These are phyloP conservation scores for Testicularia cyperi DNA, from an alignment of 1,284 basidiomycete species.

Conservation along the genomic window DNA sequence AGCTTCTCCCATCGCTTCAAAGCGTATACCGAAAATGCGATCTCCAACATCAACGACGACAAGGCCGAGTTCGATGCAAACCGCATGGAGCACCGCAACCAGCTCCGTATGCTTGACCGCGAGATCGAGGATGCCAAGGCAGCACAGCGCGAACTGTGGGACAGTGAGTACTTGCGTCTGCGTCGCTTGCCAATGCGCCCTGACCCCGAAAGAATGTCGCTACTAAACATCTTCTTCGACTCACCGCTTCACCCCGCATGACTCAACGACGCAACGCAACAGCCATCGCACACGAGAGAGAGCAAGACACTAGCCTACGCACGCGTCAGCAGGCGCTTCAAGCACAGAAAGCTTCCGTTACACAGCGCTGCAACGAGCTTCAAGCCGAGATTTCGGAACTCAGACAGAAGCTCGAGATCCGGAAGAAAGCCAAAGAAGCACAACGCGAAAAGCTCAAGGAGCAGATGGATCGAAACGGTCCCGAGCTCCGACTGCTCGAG, in stretches of 20 bases:
- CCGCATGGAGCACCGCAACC: constrained; percentile 36
- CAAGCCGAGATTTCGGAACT: constrained; percentile 44
- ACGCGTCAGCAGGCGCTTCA: constrained; percentile 36
- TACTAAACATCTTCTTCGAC: too few relatives aligned
- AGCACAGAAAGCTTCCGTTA: constrained; percentile 40
- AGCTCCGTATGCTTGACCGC: constrained; percentile 34
- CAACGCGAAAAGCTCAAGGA: constrained; percentile 31
- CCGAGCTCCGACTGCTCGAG: constrained; percentile 43
- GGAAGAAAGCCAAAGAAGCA: constrained; percentile 33
- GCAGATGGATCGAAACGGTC: constrained; percentile 44
- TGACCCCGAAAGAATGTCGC: too few relatives aligned
- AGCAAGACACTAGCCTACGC: constrained; percentile 41
- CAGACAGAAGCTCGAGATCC: constrained; percentile 33
- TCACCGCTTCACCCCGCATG: background rate
- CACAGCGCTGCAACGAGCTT: constrained; percentile 36
- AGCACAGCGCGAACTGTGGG: constrained; percentile 45
- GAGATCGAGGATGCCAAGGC: constrained; percentile 46
- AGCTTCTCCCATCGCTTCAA: constrained; percentile 42
- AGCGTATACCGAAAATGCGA: constrained; percentile 42
- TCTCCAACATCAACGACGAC: constrained; percentile 43
- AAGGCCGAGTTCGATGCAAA: constrained; percentile 42
- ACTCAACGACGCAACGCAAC: background rate
- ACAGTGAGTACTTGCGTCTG: constrained; percentile 15
- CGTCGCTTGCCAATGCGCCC: too few relatives aligned
- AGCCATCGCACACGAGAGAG: constrained; percentile 44